phyloP scores from a whole-genome alignment of 306 rosid genomes.

The Cucurbita pepo region DNA sequence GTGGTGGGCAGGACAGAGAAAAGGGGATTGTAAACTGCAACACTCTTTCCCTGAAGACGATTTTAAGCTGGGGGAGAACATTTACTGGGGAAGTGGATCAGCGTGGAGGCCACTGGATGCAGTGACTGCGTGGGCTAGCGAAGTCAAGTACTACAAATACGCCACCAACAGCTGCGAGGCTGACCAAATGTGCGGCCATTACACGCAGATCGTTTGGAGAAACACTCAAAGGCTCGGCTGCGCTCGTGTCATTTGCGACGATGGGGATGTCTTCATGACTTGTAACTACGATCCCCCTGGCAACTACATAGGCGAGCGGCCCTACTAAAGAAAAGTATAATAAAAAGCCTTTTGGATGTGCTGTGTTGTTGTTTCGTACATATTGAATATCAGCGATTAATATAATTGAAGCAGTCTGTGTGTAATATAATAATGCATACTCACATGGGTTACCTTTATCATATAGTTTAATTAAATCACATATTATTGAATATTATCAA shows the following conservation, averaged over 20 bases:
- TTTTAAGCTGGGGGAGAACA: constrained; percentile 74
- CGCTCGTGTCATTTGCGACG: constrained; percentile 55
- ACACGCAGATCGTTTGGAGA: constrained; percentile 79
- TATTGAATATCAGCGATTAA: no score
- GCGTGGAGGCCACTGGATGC: constrained; percentile 57
- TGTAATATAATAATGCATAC: background rate
- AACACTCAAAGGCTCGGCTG: constrained; percentile 55
- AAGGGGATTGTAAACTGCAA: constrained; percentile 45
- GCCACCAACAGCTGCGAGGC: constrained; percentile 31
- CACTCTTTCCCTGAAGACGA: constrained; percentile 67
- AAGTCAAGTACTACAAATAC: constrained; percentile 58
- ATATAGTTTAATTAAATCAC: background rate
- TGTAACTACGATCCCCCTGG: constrained; percentile 76
- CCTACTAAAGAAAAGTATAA: background rate
- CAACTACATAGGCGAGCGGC: constrained; percentile 58
- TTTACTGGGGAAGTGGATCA: constrained; percentile 72
- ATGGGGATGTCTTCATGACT: constrained; percentile 74
- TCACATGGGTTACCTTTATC: background rate
- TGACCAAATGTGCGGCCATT: constrained; percentile 81
- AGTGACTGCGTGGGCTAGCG: constrained; percentile 49
- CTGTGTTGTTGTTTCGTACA: no score
- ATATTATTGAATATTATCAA: background rate
- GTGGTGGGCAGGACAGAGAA: constrained; percentile 69
- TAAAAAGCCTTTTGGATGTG: no score
- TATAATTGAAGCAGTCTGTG: no score